phyloP scores from a whole-genome alignment of 75 land plant species.

The Sequoia sempervirens region DNA sequence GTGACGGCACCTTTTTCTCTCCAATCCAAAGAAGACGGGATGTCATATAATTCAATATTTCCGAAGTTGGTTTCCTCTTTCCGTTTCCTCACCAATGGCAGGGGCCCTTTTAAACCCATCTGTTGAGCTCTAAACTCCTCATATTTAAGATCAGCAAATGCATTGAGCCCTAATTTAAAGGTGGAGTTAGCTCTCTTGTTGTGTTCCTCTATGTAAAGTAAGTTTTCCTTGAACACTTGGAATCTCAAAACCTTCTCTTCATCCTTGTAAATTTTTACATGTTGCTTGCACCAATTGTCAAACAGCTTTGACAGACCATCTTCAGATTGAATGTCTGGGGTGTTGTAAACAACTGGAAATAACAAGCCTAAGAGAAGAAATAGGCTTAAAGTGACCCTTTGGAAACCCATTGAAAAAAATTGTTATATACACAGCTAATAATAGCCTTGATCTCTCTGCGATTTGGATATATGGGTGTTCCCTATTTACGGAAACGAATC shows the following conservation, averaged over 20 bases:
- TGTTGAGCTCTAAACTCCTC: conserved; percentile 51
- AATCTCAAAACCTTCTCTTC: conserved; percentile 38
- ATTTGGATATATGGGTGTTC: neutral
- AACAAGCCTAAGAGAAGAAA: neutral
- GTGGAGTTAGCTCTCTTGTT: conserved; percentile 29
- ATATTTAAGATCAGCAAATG: conserved; percentile 60
- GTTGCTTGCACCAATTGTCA: conserved; percentile 42
- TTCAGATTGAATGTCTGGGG: neutral
- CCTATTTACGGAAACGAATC: neutral
- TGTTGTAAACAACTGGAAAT: neutral
- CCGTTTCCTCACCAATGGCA: neutral
- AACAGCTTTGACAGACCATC: conserved; percentile 20
- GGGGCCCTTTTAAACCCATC: conserved; percentile 33
- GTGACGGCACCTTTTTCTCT: conserved; percentile 82
- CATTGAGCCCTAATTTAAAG: conserved; percentile 47
- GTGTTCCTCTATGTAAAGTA: conserved; percentile 38
- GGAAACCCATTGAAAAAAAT: neutral
- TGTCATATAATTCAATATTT: neutral
- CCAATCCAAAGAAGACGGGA: conserved; percentile 75
- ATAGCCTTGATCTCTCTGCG: neutral
- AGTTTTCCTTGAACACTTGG: conserved; percentile 49
- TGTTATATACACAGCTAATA: neutral
- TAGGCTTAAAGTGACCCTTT: neutral
- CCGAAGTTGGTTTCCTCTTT: neutral
- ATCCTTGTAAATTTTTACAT: conserved; percentile 37